Percentiles rank a stretch among this genome's conserved stretches.
These are phyloP conservation scores for Magnaporthiopsis rhizophila DNA, from an alignment of 2,329 filamentous ascomycete genomes.

Conservation along the genomic window DNA sequence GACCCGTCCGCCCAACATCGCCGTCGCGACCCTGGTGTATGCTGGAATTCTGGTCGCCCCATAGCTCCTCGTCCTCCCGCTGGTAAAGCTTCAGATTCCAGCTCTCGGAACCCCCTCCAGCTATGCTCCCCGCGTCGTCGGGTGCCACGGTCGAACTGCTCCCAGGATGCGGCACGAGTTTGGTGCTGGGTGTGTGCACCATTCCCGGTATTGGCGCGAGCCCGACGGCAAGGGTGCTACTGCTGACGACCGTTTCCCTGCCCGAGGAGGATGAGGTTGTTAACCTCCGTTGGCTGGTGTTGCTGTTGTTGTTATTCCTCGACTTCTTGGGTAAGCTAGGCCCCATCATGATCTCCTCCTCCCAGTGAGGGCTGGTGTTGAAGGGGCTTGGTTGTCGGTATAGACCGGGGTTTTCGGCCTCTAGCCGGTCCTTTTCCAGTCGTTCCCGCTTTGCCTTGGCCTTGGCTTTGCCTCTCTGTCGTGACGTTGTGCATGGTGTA, in stretches of 20 bases:
- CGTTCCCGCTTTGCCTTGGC: slow-evolving; percentile 62
- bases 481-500: slow-evolving; percentile 66
- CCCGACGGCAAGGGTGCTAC: slow-evolving; percentile 27
- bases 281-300: slow-evolving; percentile 50
- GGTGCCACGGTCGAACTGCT: slow-evolving; percentile 37
- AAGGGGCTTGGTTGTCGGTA: slow-evolving; percentile 79
- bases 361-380: slow-evolving; percentile 83
- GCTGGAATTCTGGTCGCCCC: slow-evolving; percentile 46
- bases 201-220: slow-evolving; percentile 16
- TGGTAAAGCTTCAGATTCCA: slow-evolving; percentile 79
- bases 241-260: slow-evolving; percentile 37
- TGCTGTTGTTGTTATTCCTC: slow-evolving; percentile 36
- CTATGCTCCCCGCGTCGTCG: slow-evolving; percentile 37
- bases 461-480: slow-evolving; percentile 61
- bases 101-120: slow-evolving; percentile 34
- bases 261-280: slow-evolving; percentile 38
- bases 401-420: slow-evolving; percentile 61
- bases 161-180: slow-evolving; percentile 19
- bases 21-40: not conserved
- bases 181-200: not conserved
- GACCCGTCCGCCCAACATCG: slow-evolving; percentile 42
- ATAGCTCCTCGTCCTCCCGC: slow-evolving; percentile 79
- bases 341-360: slow-evolving; percentile 76
- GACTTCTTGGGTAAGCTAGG: slow-evolving; percentile 63
- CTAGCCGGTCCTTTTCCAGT: slow-evolving; percentile 54